phyloP scores from a whole-genome alignment of 768 basidiomycete genomes.

The Xerocomus potaroensis region DNA sequence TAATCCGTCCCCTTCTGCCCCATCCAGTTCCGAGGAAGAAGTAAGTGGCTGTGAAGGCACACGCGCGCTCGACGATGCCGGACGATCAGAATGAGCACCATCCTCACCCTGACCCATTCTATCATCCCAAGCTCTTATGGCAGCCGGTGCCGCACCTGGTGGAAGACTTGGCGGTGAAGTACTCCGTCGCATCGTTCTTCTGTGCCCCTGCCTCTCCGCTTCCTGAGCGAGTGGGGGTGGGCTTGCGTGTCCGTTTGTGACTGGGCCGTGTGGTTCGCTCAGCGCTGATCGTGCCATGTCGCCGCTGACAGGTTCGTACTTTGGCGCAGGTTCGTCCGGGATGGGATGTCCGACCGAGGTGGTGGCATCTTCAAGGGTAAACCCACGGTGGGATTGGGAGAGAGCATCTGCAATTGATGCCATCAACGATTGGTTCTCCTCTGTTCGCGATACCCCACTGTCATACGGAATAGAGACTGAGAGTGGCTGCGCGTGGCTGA shows the following conservation, averaged over 20 bases:
- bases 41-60: conserved; percentile 32
- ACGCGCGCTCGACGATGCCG: conserved; percentile 30
- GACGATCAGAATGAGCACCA: conserved; percentile 29
- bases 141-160: conserved; percentile 38
- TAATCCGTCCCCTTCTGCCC: conserved; percentile 25
- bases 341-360: conserved; percentile 13
- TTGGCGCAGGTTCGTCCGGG: conserved; percentile 35
- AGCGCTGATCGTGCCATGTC: neutral
- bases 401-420: conserved; percentile 39
- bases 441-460: conserved; percentile 6
- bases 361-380: conserved; percentile 23
- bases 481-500: conserved; percentile 3
- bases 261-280: conserved; percentile 19
- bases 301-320: conserved; percentile 30
- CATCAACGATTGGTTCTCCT: conserved; percentile 33
- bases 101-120: conserved; percentile 32
- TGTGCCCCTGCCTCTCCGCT: conserved; percentile 11
- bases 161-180: conserved; percentile 39
- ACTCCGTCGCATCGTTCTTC: conserved; percentile 28
- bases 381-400: conserved; percentile 21
- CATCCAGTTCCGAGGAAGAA: conserved; percentile 30
- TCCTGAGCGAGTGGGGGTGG: conserved; percentile 8
- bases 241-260: conserved; percentile 12
- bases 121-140: conserved; percentile 35
- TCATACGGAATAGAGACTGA: conserved; percentile 8